Base-by-base conservation (phyloP, 73 alveolate species). In the Stentor roeselii region DNA sequence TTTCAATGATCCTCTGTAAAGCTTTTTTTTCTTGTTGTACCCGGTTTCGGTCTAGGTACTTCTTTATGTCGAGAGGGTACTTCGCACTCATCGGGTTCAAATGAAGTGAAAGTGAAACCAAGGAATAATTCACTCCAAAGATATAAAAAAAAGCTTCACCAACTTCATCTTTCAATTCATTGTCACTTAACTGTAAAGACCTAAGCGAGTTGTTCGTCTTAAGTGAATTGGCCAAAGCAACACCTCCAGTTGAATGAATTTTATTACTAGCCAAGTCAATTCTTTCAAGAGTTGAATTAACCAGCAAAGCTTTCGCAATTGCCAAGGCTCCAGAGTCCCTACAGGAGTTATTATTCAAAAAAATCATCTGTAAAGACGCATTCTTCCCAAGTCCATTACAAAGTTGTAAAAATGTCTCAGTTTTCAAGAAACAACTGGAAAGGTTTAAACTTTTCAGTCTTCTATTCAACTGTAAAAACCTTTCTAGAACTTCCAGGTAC, bases 121-220 rank as follows among this genome's bases (percentile, higher is more conserved):
- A 11, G 6, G 67, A 50, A 21, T 11, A 50, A 50, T 50, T 50
- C 21, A 21, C 21, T 50, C 30, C 67, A 21, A 50, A 50, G 21
- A 50, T 21, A 50, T 50, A 50, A 21, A 11, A 50, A 50, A 50
- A 50, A 50, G 67, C 6, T 50, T 50, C 67, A 6, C 67, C 67
- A 50, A 50, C 67, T 11, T 50, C 67, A 50, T 50, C 67, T 50
- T 50, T 50, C 67, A 50, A 50, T 50, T 50, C 67, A 50, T 50
- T 50, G 21, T 50, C 67, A 11, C 30, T 50, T 6, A 21, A 6
- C 21, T 11, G 6, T 11, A 50, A 21, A 21, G 67, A 11, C 21
- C 21, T 50, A 11, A 50, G 6, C 6, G 30, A 11, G 6, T 50
- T 50, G 21, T 50, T 50, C 21, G 21, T 21, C 6, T 21, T 6